Evolutionary conservation across 2,329 filamentous ascomycete species (phyloP).

Genomic region (Aspergillus arachidicola): DNA sequence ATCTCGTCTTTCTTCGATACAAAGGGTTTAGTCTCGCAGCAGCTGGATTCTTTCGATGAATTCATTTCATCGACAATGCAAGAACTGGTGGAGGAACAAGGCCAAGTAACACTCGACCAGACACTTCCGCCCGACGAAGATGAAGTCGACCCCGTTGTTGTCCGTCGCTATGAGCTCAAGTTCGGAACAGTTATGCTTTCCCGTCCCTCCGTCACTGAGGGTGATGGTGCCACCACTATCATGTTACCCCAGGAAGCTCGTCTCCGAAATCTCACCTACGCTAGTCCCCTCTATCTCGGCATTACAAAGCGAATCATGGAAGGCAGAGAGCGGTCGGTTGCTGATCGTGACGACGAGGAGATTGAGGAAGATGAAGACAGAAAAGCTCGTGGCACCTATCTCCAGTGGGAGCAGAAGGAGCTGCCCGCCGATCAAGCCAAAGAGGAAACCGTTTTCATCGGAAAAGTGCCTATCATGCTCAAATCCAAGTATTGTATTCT

Average conservation of each 20-base stretch:
- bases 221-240: constrained; percentile 82
- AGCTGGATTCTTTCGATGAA: constrained; percentile 97
- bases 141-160: constrained; percentile 73
- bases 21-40: constrained; percentile 94
- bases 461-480: constrained; percentile 96
- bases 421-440: constrained; percentile 56
- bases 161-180: constrained; percentile 92
- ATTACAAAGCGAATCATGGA: constrained; percentile 84
- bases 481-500: constrained; percentile 95
- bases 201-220: constrained; percentile 87
- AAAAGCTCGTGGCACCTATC: constrained; percentile 44
- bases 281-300: constrained; percentile 84
- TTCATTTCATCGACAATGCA: constrained; percentile 94
- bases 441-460: constrained; percentile 81
- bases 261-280: constrained; percentile 92
- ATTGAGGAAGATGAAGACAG: constrained; percentile 57
- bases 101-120: constrained; percentile 88
- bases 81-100: constrained; percentile 90
- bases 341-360: constrained; percentile 65
- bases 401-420: constrained; percentile 52
- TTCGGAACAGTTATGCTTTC: constrained; percentile 90
- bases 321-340: constrained; percentile 74
- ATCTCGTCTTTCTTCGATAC: constrained; percentile 96
- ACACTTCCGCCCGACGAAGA: constrained; percentile 76
- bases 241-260: constrained; percentile 94